Base-by-base conservation (phyloP, 208 protist species). In the Naegleria gruberi region DNA sequence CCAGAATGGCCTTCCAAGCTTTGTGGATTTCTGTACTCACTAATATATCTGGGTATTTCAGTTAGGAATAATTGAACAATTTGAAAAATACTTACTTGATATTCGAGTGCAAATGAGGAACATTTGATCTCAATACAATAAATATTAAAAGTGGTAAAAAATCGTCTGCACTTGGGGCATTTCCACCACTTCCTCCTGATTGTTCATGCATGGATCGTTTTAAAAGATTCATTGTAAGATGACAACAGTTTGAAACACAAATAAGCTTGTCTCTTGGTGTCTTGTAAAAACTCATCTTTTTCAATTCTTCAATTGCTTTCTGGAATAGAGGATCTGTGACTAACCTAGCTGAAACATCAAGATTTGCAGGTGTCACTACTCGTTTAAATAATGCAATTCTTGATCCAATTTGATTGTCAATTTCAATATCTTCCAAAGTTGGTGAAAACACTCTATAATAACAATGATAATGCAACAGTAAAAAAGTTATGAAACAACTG, bases 201-300 rank as follows among this genome's bases (percentile, higher is more conserved):
- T 37, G 0, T 40, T 91, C 23, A 5, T 17, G 46, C 19, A 91
- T 74, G 15, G 41, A n/a, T 42, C 37, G 6, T 55, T 34, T 82
- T 3, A 93, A 81, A 17, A 92, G 44, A 19, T 92, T 45, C 41
- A 94, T 94, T 0, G 95, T 94, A 12, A 94, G 44, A 85, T 94
- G 93, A 45, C 94, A 95, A 89, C 94, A 94, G 82, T 95, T 95
- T 10, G 91, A 91, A 74, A 95, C 89, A 82, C 91, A 95, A 86
- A 94, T 90, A 45, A 95, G 73, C 46, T 95, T 95, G 46, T 95
- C 94, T n/a, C 93, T 34, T 84, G 94, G 94, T 43, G 93, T 94
- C 45, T 94, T 94, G n/a, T 94, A 95, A 23, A 73, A 91, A 65
- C 91, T 95, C 1, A 95, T 91, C n/a, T 93, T 93, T 34, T 87